A percentile compares a stretch with the other conserved stretches of the same genome.
Conservation (phyloP, 208 protist genomes). For the Histomonas meleagridis region DNA sequence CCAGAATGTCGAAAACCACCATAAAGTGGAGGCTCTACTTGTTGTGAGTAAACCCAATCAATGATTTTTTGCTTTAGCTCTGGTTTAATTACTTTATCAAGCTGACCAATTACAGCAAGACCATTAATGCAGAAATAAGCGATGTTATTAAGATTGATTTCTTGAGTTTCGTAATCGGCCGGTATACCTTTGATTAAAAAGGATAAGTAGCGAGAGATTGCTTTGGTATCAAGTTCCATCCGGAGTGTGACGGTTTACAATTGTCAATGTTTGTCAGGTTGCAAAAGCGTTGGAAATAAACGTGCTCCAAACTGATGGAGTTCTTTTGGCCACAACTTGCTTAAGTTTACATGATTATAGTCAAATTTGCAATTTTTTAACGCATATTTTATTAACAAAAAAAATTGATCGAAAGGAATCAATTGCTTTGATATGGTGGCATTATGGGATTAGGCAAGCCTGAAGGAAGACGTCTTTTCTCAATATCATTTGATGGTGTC, state of each 20-base stretch:
- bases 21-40: background rate
- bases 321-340: no score
- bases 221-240: background rate
- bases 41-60: conserved; percentile 40
- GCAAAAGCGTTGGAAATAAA: no score
- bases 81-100: background rate
- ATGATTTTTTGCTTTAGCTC: conserved; percentile 18
- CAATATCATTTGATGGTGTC: no score
- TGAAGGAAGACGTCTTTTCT: no score
- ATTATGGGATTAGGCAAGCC: no score
- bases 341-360: no score
- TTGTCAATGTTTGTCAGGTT: no score
- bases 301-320: no score
- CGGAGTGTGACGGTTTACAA: background rate
- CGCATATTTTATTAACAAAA: no score
- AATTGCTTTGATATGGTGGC: no score
- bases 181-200: background rate
- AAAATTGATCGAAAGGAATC: no score
- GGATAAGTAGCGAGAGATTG: background rate
- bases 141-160: conserved; percentile 38
- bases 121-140: conserved; percentile 40
- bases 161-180: background rate
- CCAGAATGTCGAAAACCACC: background rate
- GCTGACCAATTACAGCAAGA: conserved; percentile 38
- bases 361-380: no score